phyloP scores from a whole-genome alignment of 1,139 yeast species.

The Debaryomycetaceae sp. region DNA sequence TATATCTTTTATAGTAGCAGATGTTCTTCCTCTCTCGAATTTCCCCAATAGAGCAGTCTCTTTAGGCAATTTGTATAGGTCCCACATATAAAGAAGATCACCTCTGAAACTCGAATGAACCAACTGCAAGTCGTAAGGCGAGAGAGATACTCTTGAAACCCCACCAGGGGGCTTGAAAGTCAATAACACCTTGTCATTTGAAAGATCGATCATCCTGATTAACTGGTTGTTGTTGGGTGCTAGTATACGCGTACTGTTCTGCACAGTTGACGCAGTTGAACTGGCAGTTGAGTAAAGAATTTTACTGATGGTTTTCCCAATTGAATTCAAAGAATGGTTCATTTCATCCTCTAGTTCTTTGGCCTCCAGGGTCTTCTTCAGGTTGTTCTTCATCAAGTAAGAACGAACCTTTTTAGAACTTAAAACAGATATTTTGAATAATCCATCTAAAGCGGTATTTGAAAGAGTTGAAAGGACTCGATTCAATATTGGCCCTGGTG shows the following conservation, averaged over 20 bases:
- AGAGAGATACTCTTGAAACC: slow-evolving; percentile 55
- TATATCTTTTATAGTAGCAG: slow-evolving; percentile 50
- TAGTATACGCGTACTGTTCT: slow-evolving; percentile 22
- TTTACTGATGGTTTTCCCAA: slow-evolving; percentile 31
- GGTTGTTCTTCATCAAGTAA: slow-evolving; percentile 24
- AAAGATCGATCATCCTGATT: slow-evolving; percentile 45
- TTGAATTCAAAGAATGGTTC: slow-evolving; percentile 22
- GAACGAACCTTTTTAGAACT: slow-evolving; percentile 42
- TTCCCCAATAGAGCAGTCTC: slow-evolving; percentile 57
- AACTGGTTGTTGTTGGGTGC: slow-evolving; percentile 32
- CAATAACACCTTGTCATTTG: slow-evolving; percentile 42
- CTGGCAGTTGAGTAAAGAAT: slow-evolving; percentile 37
- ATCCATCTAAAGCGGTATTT: slow-evolving; percentile 52
- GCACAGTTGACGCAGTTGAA: slow-evolving; percentile 26
- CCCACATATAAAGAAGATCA: slow-evolving; percentile 65
- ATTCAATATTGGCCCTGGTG: slow-evolving; percentile 41
- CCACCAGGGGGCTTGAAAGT: slow-evolving; percentile 62
- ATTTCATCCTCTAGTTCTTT: slow-evolving; percentile 15
- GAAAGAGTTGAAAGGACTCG: slow-evolving; percentile 48
- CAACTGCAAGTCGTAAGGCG: slow-evolving; percentile 60
- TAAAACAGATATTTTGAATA: slow-evolving; percentile 46
- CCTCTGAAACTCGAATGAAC: slow-evolving; percentile 60
- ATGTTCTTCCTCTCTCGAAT: slow-evolving; percentile 62
- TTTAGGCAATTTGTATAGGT: slow-evolving; percentile 48
- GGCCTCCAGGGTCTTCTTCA: slow-evolving; percentile 5